Conservation (phyloP, 257 asterid genomes). For the Nicotiana undulata region DNA sequence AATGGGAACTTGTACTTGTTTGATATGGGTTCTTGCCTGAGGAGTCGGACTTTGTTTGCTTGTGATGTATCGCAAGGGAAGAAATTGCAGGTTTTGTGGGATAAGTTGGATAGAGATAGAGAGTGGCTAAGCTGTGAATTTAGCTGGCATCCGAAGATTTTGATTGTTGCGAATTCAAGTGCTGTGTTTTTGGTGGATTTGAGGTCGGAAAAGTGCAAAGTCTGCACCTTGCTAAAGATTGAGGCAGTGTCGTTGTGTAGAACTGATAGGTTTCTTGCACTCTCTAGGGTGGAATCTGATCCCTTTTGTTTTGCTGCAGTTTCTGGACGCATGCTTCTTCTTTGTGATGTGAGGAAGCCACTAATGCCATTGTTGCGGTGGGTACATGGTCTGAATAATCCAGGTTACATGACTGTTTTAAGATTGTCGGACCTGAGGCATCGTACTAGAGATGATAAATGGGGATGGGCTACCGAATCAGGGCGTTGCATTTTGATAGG, state of each 20-base stretch:
- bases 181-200: slow-evolving; percentile 61
- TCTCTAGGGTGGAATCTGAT: slow-evolving; percentile 44
- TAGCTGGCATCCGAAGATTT: slow-evolving; percentile 65
- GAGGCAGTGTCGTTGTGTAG: slow-evolving; percentile 30
- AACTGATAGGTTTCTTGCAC: slow-evolving; percentile 48
- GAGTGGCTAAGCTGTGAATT: slow-evolving; percentile 63
- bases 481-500: slow-evolving; percentile 75
- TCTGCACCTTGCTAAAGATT: slow-evolving; percentile 49
- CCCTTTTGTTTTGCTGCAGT: slow-evolving; percentile 45
- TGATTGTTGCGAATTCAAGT: slow-evolving; percentile 44
- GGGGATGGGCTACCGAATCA: slow-evolving; percentile 53
- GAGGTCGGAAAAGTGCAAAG: slow-evolving; percentile 28
- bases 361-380: slow-evolving; percentile 50
- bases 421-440: slow-evolving; percentile 57
- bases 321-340: slow-evolving; percentile 42
- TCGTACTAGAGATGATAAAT: slow-evolving; percentile 28
- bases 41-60: slow-evolving; percentile 5
- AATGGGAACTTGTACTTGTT: slow-evolving; percentile 63
- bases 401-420: slow-evolving; percentile 38
- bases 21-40: slow-evolving; percentile 33
- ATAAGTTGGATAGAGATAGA: slow-evolving; percentile 17
- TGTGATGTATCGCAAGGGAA: slow-evolving; percentile 10
- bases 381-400: slow-evolving; percentile 53
- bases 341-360: slow-evolving; percentile 63
- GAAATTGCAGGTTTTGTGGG: slow-evolving; percentile 35